Percentiles rank a stretch among this genome's conserved stretches.
phyloP scores from a whole-genome alignment of 805 yeast genomes.

The Candida schatavii region DNA sequence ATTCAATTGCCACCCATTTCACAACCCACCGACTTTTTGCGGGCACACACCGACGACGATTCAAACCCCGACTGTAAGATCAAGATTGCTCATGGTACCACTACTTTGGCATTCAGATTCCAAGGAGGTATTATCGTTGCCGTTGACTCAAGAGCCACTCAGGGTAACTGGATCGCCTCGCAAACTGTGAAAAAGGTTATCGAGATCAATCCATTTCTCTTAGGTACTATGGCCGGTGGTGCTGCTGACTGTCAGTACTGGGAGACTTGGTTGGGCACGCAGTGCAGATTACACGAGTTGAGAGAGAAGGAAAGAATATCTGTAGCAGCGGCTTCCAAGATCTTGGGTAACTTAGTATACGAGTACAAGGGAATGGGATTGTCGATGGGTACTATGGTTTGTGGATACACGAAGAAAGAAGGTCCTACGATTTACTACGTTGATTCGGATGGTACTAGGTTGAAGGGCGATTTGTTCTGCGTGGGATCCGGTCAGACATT shows the following conservation, averaged over 20 bases:
- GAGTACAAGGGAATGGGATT: slow-evolving; percentile 97
- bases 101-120: slow-evolving; percentile 93
- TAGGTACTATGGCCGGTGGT: slow-evolving; percentile 99
- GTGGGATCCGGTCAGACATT: slow-evolving; percentile 99
- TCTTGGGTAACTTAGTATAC: slow-evolving; percentile 84
- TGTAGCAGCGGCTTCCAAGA: slow-evolving; percentile 96
- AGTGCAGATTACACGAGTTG: slow-evolving; percentile 91
- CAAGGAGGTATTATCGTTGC: slow-evolving; percentile 95
- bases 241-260: slow-evolving; percentile 99
- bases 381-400: slow-evolving; percentile 98
- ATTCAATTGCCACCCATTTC: slow-evolving; percentile 79
- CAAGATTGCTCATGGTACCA: slow-evolving; percentile 98
- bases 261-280: slow-evolving; percentile 99
- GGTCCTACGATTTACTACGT: slow-evolving; percentile 96
- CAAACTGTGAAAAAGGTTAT: slow-evolving; percentile 97
- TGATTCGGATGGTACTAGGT: slow-evolving; percentile 94
- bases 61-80: slow-evolving; percentile 90
- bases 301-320: slow-evolving; percentile 92
- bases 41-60: slow-evolving; percentile 98
- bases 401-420: slow-evolving; percentile 93
- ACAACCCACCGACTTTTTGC: slow-evolving; percentile 84
- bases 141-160: slow-evolving; percentile 97
- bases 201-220: slow-evolving; percentile 88
- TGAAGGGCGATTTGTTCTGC: slow-evolving; percentile 92
- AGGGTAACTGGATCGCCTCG: slow-evolving; percentile 97